These are phyloP conservation scores for Saussurea involucrata DNA, from an alignment of 129 eudicot genomes.

Conservation along the genomic window DNA sequence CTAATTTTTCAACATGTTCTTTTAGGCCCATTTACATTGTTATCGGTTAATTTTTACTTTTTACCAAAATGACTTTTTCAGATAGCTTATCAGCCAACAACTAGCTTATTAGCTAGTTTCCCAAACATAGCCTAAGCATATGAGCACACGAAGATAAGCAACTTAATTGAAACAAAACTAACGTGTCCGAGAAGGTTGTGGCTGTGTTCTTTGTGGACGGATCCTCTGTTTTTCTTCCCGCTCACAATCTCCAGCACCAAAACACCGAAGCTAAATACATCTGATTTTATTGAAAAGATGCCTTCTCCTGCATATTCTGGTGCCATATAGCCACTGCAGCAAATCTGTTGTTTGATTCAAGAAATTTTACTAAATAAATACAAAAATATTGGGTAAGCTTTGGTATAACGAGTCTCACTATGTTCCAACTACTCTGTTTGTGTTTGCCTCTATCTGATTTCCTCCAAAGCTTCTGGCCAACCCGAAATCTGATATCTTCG, in stretches of 20 bases:
- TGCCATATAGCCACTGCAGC: slow-evolving; percentile 40
- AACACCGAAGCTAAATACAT: slow-evolving; percentile 46
- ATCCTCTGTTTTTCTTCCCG: slow-evolving; percentile 40
- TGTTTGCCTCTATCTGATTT: slow-evolving; percentile 10
- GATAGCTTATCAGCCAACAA: too few relatives aligned
- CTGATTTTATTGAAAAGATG: slow-evolving; percentile 42
- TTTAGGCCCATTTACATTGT: background rate
- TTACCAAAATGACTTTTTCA: too few relatives aligned
- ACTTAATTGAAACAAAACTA: slow-evolving; percentile 5
- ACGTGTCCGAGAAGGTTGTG: slow-evolving; percentile 52
- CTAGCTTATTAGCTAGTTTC: background rate
- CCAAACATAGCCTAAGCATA: background rate
- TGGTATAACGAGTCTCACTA: slow-evolving; percentile 8
- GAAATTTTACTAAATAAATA: background rate
- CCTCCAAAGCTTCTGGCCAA: slow-evolving; percentile 30
- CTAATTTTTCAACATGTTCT: too few relatives aligned
- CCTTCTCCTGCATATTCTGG: slow-evolving; percentile 47
- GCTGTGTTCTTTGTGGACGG: slow-evolving; percentile 30
- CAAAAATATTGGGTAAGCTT: background rate
- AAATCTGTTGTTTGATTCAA: background rate
- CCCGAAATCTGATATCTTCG: slow-evolving; percentile 41
- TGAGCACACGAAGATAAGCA: background rate
- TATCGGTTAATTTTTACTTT: background rate
- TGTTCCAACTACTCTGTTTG: background rate
- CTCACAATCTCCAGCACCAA: slow-evolving; percentile 36